Percentiles rank a stretch among this genome's conserved stretches.
Evolutionary conservation across 768 basidiomycete species (phyloP).

Genomic region (Infundibulicybe gibba): DNA sequence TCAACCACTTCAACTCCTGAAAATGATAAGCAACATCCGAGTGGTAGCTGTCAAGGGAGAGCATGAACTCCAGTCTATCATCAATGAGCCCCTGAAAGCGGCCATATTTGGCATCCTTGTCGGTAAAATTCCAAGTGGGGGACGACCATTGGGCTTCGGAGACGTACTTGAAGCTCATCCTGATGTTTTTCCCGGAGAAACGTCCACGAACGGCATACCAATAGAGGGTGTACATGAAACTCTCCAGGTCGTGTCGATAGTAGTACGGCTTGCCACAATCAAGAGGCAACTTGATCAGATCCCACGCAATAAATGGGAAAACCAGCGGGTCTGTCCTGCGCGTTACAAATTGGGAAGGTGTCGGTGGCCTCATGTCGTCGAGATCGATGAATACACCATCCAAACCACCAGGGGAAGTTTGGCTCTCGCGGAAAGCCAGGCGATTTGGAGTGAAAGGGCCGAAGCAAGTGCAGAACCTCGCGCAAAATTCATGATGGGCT

Average conservation of each 20-base stretch:
- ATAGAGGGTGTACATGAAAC: constrained; percentile 2
- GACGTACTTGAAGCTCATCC: background rate
- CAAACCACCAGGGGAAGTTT: background rate
- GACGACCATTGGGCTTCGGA: background rate
- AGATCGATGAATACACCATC: background rate
- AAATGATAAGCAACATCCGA: background rate
- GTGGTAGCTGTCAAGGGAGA: too few relatives aligned
- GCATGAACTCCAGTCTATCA: background rate
- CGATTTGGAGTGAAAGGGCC: background rate
- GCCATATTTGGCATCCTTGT: background rate
- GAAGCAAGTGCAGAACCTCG: background rate
- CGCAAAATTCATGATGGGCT: background rate
- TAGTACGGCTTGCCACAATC: background rate
- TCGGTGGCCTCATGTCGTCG: background rate
- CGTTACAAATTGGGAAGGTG: background rate
- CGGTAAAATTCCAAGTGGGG: background rate
- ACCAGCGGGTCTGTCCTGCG: background rate
- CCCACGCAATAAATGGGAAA: background rate
- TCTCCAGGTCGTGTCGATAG: constrained; percentile 4
- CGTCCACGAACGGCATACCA: background rate
- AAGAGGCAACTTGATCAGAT: background rate
- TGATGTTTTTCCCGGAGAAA: background rate
- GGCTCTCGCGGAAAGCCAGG: background rate
- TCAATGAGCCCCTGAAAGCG: background rate
- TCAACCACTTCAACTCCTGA: background rate